Evolutionary conservation across 345 rosid species (phyloP), one percentile per base, ranked within the genome.

Genomic region (Boechera stricta): DNA sequence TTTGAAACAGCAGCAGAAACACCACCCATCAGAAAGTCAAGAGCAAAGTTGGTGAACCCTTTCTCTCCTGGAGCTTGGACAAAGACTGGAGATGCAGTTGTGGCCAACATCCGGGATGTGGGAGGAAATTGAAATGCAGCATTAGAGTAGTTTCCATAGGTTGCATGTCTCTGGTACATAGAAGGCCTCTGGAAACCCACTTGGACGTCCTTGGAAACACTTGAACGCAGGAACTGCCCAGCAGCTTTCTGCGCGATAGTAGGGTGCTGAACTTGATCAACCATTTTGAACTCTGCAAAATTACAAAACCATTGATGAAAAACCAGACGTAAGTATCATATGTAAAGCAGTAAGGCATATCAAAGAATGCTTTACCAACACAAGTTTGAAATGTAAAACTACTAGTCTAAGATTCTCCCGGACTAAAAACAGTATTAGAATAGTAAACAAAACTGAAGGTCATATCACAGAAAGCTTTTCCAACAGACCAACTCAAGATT

Each of bases 1-100:
- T 90, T 90, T 0, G 95, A 90, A 2, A 88, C 91, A 18, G 94
- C 95, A 38, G 95, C 95, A 29, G 94, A 90, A 51, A 90, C 92
- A 75, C 92, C 95, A 60, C 92, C 95, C 95, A 88, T 90, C 26
- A 90, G 82, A 64, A 90, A 90, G 70, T 90, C 93, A 9, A 87
- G 69, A 18, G 87, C 82, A 84, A 90, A 90, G 72, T 88, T 16
- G 1, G 82, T 66, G 54, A 84, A 13, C 12, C 94, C 94, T 82
- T 87, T 89, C 87, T 89, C 91, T 29, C 87, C 62, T 1, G 96
- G 96, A 72, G 96, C 87, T 64, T 84, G 90, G 7, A 85, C 86
- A 71, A 81, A 81, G 56, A 90, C 66, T 5, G 89, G 82, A 16
- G 89, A 85, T 10, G 85, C 81, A 52, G 79, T 67, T 13, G 90